Conservation (phyloP, 2,329 filamentous ascomycete species). For the Fusarium anguioides region DNA sequence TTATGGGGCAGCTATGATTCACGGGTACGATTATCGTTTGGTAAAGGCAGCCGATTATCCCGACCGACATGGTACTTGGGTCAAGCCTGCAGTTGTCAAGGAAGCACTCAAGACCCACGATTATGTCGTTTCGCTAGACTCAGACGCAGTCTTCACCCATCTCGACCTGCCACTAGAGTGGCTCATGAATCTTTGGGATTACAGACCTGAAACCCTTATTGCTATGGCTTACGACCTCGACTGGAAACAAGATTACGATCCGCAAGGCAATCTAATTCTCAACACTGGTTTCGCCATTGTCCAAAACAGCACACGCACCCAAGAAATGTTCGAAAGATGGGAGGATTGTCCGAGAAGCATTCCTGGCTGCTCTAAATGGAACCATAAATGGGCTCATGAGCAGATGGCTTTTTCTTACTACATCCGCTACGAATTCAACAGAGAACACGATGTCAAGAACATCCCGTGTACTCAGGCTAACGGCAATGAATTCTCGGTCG, state of each 20-base stretch:
- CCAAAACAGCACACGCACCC: slow-evolving; percentile 38
- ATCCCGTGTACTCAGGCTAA: slow-evolving; percentile 19
- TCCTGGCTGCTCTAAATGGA: slow-evolving; percentile 8
- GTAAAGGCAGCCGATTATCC: slow-evolving; percentile 55
- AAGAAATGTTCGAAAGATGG: slow-evolving; percentile 36
- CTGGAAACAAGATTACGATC: slow-evolving; percentile 52
- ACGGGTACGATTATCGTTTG: slow-evolving; percentile 62
- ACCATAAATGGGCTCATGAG: slow-evolving; percentile 8
- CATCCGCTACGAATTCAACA: slow-evolving; percentile 18
- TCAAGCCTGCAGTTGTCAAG: slow-evolving; percentile 54
- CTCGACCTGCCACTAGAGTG: slow-evolving; percentile 59
- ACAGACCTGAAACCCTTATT: slow-evolving; percentile 53
- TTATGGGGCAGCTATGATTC: slow-evolving; percentile 49
- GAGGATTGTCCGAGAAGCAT: slow-evolving; percentile 21
- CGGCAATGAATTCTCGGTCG: neutral
- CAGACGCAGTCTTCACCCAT: slow-evolving; percentile 56
- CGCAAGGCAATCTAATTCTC: slow-evolving; percentile 35
- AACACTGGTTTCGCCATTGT: slow-evolving; percentile 42
- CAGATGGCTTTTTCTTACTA: slow-evolving; percentile 18
- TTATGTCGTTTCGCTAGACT: slow-evolving; percentile 58
- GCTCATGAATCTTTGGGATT: slow-evolving; percentile 60
- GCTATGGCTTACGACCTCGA: slow-evolving; percentile 60
- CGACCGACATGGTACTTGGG: slow-evolving; percentile 59
- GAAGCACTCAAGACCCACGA: slow-evolving; percentile 54
- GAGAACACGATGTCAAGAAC: slow-evolving; percentile 2